Conservation (phyloP, 106 monocot genomes). For the Dendrobium huoshanense region DNA sequence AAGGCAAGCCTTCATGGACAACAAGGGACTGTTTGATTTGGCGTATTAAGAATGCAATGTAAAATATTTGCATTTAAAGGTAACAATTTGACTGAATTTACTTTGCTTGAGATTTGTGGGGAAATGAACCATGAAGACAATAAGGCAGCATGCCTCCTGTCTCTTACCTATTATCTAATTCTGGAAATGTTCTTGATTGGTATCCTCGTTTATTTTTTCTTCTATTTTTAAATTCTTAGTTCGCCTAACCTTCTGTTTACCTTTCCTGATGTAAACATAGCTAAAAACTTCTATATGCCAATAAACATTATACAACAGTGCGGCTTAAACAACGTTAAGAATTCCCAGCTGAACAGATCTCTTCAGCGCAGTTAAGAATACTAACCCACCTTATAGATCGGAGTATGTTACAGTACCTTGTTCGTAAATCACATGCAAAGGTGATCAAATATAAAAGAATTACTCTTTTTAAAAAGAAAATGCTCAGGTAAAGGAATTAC, state of each 20-base stretch:
- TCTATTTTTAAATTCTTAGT: neutral
- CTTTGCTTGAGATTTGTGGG: too few species aligned
- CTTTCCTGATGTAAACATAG: neutral
- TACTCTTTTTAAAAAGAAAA: neutral
- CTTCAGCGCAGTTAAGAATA: neutral
- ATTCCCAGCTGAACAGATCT: neutral
- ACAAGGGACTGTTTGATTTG: too few species aligned
- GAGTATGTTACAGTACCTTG: neutral
- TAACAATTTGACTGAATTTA: too few species aligned
- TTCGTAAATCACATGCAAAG: neutral
- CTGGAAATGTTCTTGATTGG: neutral
- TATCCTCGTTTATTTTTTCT: neutral
- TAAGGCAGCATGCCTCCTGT: neutral
- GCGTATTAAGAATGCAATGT: too few species aligned
- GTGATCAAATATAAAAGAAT: neutral
- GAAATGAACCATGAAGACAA: too few species aligned
- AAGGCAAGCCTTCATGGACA: too few species aligned
- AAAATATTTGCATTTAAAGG: too few species aligned
- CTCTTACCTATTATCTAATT: neutral
- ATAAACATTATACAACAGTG: neutral
- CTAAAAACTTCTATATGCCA: neutral
- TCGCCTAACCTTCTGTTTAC: neutral
- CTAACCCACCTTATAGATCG: neutral
- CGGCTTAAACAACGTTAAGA: too few species aligned
- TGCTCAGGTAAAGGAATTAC: neutral